These are phyloP conservation scores for Boletus sp. DNA, from an alignment of 768 basidiomycete genomes.

Conservation along the genomic window DNA sequence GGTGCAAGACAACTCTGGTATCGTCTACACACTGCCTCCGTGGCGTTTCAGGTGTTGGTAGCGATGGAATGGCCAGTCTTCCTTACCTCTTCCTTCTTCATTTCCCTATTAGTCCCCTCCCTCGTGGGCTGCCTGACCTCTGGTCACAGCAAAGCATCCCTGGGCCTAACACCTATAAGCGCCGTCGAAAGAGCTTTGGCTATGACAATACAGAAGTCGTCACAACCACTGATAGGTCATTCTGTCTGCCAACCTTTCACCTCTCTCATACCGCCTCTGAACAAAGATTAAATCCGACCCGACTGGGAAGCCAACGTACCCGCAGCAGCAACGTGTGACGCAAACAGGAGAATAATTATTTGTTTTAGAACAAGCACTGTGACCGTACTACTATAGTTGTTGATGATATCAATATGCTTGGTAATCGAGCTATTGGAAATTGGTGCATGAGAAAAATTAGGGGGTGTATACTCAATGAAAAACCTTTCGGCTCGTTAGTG, in stretches of 20 bases:
- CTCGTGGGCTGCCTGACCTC: constrained; percentile 52
- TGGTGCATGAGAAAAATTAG: too few species aligned
- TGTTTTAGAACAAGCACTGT: too few species aligned
- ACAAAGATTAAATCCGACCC: constrained; percentile 88
- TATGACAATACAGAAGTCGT: constrained; percentile 88
- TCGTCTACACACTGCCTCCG: constrained; percentile 78
- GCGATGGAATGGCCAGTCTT: constrained; percentile 62
- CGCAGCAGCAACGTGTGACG: constrained; percentile 90
- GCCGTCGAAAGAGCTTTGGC: constrained; percentile 85
- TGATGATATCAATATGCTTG: too few species aligned
- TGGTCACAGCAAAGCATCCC: constrained; percentile 43
- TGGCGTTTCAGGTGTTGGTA: constrained; percentile 82
- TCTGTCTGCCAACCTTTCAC: constrained; percentile 4
- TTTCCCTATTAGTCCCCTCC: constrained; percentile 35
- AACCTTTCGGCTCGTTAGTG: too few species aligned
- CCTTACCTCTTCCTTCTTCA: neutral
- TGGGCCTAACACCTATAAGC: constrained; percentile 53
- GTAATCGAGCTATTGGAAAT: too few species aligned
- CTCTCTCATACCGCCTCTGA: constrained; percentile 4
- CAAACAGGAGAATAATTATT: constrained; percentile 96
- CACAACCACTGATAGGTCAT: constrained; percentile 71
- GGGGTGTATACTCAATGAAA: too few species aligned
- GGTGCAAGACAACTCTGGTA: constrained; percentile 95
- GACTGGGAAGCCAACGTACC: constrained; percentile 98
- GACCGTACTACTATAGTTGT: too few species aligned